Base-by-base conservation (phyloP, 169 alveolate genomes). In the Plasmodium yoelii region DNA sequence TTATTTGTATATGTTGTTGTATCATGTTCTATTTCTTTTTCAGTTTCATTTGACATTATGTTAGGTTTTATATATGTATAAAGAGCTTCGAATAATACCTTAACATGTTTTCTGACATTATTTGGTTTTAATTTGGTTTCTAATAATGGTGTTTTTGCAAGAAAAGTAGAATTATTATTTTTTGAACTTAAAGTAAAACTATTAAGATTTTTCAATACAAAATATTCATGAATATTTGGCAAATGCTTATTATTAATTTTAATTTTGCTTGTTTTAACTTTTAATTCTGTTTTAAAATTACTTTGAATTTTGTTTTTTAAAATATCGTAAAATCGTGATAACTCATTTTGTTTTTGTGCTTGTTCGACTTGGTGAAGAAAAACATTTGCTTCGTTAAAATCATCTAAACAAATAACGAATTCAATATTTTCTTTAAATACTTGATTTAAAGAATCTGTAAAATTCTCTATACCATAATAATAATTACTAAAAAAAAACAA, bases 201-300 rank as follows among this genome's bases (percentile, higher is more conserved):
- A 13, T 49, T 34, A 13, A 82, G 1, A 18, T 82, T 82, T 55
- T 82, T 82, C 34, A 82, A 68, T 42, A 67, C 84, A 70, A 82
- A 82, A 82, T 82, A 82, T 82, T 82, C 86, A 55, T 82, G 90
- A n/a, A 56, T 12, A 26, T 57, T 55, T 51, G 90, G 90, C 22
- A 82, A 34, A 82, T 82, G 90, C 39, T 82, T 59, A 60, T 46
- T 56, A 55, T 82, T 24, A 22, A 61, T 69, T 82, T 82, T 82
- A 8, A 82, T 82, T 55, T 82, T 82, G 24, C 67, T 61, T 13
- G 13, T 47, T 47, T 26, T 55, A 2, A 47, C 22, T 82, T 51
- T 46, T n/a, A 82, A 15, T 0, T 82, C 64, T 60, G 19, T 56
- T 12, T 59, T 47, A 6, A 19, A 13, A 34, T 44, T 44, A 82